Evolutionary conservation across 306 rosid species (phyloP), one percentile per base, ranked within the genome.

Genomic region (Vigna trinervia): DNA sequence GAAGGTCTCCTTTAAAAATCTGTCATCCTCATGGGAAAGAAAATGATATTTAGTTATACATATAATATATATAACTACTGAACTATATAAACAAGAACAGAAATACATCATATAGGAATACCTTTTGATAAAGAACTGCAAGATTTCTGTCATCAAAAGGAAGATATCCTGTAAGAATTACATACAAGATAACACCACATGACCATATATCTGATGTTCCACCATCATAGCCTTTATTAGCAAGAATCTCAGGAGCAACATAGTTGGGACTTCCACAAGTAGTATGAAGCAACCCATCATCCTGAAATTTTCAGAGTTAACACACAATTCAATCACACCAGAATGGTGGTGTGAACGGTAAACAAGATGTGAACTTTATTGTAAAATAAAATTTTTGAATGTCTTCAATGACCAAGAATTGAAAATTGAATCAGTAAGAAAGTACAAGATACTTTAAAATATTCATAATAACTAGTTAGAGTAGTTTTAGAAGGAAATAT

Each of bases 201-300:
- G 98, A 91, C 98, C 98, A 94, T 63, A 88, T 74, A 79, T 94
- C 98, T 8, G 98, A 92, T 87, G 88, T 78, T 14, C 91, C 93
- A n/a, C 98, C 98, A 5, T 94, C 89, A 41, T 94, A 94, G 36
- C 97, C 98, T 83, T 89, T 86, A 38, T 94, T 90, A 12, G 91
- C 91, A 36, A 94, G 94, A 71, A 94, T 80, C 84, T 94, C 98
- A 0, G 98, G 98, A n/a, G 98, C 98, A 59, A 94, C 97, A 78
- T 94, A 94, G 82, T 92, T 90, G 30, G 98, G 98, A 77, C 97
- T 94, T 89, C 98, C 98, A 75, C 98, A 94, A 4, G 96, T 94
- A 67, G 98, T 94, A 80, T 94, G 98, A 48, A 94, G 82, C 82
- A 94, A 78, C 5, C 98, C 98, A 69, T 94, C 98, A 15, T 66